Evolutionary conservation across 202 grass and related monocot species (phyloP).

Genomic region (Musa balbisiana): DNA sequence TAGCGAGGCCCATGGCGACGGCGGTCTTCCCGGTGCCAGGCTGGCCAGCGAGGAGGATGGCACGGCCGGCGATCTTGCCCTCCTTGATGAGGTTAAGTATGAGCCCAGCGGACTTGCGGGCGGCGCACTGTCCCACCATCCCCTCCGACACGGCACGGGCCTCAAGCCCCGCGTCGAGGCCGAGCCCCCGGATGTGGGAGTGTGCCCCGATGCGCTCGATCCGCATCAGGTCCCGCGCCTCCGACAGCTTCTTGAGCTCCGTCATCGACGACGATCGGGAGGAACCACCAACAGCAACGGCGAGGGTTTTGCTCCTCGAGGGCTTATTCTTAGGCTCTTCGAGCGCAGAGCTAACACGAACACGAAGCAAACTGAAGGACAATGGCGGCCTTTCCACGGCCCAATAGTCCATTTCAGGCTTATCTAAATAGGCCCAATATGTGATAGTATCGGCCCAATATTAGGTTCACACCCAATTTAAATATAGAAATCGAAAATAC

Average conservation of each 20-base stretch:
- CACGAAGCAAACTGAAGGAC: too few relatives aligned
- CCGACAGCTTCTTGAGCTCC: slow-evolving; percentile 71
- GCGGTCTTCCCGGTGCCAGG: slow-evolving; percentile 89
- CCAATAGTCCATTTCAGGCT: too few relatives aligned
- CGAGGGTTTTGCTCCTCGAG: background rate
- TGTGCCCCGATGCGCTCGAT: slow-evolving; percentile 92
- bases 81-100: slow-evolving; percentile 84
- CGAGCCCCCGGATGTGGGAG: slow-evolving; percentile 95
- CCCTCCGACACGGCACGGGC: slow-evolving; percentile 76
- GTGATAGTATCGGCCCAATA: too few relatives aligned
- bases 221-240: slow-evolving; percentile 79
- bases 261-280: slow-evolving; percentile 36
- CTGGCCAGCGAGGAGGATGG: slow-evolving; percentile 80
- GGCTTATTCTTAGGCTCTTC: background rate
- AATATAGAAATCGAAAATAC: too few relatives aligned
- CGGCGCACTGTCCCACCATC: slow-evolving; percentile 84
- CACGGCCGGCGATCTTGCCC: slow-evolving; percentile 73
- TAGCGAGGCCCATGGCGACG: slow-evolving; percentile 88
- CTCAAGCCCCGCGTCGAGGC: slow-evolving; percentile 78
- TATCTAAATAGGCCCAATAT: too few relatives aligned
- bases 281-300: background rate
- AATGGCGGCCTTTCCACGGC: too few relatives aligned
- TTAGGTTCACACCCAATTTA: too few relatives aligned
- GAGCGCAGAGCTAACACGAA: background rate
- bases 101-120: slow-evolving; percentile 62